phyloP scores from a whole-genome alignment of 169 alveolate genomes.

The Plasmodium blacklocki region DNA sequence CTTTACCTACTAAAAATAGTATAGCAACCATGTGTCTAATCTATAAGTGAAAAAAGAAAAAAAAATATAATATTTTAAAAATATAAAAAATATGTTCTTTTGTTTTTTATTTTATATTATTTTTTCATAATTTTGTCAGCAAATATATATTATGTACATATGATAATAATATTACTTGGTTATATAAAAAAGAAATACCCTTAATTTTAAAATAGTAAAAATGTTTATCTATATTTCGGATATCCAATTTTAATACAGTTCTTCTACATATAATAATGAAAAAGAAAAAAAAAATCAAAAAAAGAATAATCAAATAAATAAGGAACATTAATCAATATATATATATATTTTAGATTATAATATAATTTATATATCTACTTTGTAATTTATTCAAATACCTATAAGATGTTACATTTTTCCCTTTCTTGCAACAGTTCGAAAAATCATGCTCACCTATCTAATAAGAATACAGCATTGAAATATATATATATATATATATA shows the following conservation, averaged over 20 bases:
- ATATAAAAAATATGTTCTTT: not conserved
- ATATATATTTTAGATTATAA: not conserved
- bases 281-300: not conserved
- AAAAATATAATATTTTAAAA: not conserved
- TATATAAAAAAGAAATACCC: slow-evolving; percentile 60
- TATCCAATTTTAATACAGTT: slow-evolving; percentile 35
- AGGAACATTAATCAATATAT: no score
- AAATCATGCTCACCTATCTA: slow-evolving; percentile 72
- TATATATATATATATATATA: not conserved
- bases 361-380: not conserved
- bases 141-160: no score
- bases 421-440: slow-evolving; percentile 52
- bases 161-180: slow-evolving; percentile 24
- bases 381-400: slow-evolving; percentile 13
- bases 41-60: not conserved
- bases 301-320: no score
- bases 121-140: not conserved
- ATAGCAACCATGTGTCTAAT: slow-evolving; percentile 74
- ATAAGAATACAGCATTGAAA: not conserved
- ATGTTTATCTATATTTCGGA: slow-evolving; percentile 29
- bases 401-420: slow-evolving; percentile 39
- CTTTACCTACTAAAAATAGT: slow-evolving; percentile 54
- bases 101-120: not conserved
- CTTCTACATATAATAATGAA: slow-evolving; percentile 13
- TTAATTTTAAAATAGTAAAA: slow-evolving; percentile 69